Conservation (phyloP, 768 basidiomycete genomes). For the Lentinula sp. region DNA sequence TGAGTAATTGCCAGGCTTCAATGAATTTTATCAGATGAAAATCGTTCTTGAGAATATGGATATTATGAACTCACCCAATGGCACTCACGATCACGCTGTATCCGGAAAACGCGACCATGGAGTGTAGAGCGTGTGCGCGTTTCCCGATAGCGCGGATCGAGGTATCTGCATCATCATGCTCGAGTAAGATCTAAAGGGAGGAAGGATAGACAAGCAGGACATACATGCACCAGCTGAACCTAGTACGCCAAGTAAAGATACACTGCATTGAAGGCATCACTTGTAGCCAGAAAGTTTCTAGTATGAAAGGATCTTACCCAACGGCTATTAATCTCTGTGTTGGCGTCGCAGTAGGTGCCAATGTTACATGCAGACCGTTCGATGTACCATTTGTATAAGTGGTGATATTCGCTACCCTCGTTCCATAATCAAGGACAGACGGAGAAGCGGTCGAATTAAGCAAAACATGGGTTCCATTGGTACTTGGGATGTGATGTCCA, state of each 20-base stretch:
- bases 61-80: constrained; percentile 22
- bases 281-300: neutral
- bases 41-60: neutral
- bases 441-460: neutral
- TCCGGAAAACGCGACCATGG: constrained; percentile 59
- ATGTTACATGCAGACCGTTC: neutral
- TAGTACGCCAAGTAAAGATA: constrained; percentile 59
- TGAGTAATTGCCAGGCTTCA: constrained; percentile 15
- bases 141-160: constrained; percentile 62
- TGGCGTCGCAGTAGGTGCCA: constrained; percentile 14
- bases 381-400: neutral
- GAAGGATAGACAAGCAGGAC: constrained; percentile 17
- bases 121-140: constrained; percentile 70
- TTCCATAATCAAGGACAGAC: neutral
- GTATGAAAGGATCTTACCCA: constrained; percentile 27
- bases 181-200: neutral
- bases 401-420: neutral
- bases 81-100: constrained; percentile 40
- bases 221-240: constrained; percentile 66
- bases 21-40: neutral
- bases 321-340: constrained; percentile 52
- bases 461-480: neutral
- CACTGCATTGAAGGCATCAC: constrained; percentile 24
- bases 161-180: constrained; percentile 21
- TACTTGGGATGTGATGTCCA: constrained; percentile 23